Conservation (phyloP, 371 early-diverging fungal species). For the Mucor racemosus region DNA sequence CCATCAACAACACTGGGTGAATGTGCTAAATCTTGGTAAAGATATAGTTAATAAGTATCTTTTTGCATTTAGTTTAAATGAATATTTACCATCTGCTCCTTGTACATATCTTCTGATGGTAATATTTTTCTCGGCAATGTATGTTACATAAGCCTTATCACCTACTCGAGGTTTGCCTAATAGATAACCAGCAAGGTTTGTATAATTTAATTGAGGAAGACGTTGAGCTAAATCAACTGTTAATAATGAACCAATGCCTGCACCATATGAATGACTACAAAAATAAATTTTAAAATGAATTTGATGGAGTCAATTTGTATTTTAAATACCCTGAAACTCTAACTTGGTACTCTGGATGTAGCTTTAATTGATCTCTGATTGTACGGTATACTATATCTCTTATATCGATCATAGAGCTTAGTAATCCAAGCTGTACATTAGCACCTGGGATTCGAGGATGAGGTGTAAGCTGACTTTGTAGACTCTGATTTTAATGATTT, state of each 20-base stretch:
- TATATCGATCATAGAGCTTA: slow-evolving; percentile 16
- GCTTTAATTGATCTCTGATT: slow-evolving; percentile 13
- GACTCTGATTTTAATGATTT: background rate
- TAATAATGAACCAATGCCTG: slow-evolving; percentile 23
- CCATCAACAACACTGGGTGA: slow-evolving; percentile 20
- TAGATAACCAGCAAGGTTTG: slow-evolving; percentile 16
- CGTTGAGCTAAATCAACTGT: slow-evolving; percentile 17
- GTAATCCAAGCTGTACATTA: slow-evolving; percentile 16
- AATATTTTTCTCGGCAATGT: slow-evolving; percentile 14
- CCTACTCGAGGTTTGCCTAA: slow-evolving; percentile 29
- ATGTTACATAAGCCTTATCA: slow-evolving; percentile 21
- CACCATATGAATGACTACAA: slow-evolving; percentile 31
- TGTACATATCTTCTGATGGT: slow-evolving; percentile 10
- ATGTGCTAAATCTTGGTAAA: slow-evolving; percentile 11
- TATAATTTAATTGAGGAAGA: background rate
- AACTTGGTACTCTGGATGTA: slow-evolving; percentile 19
- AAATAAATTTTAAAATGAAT: too few relatives aligned
- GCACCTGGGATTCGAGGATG: slow-evolving; percentile 19
- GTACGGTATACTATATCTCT: slow-evolving; percentile 18
- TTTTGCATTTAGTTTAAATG: too few relatives aligned
- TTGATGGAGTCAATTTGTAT: background rate
- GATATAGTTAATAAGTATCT: too few relatives aligned
- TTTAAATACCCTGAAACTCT: slow-evolving; percentile 18
- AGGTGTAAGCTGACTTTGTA: background rate
- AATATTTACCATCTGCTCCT: slow-evolving; percentile 21